Percentiles rank a stretch among this genome's conserved stretches.
Evolutionary conservation across 768 basidiomycete genomes (phyloP).

Genomic region (Mycena polygramma): DNA sequence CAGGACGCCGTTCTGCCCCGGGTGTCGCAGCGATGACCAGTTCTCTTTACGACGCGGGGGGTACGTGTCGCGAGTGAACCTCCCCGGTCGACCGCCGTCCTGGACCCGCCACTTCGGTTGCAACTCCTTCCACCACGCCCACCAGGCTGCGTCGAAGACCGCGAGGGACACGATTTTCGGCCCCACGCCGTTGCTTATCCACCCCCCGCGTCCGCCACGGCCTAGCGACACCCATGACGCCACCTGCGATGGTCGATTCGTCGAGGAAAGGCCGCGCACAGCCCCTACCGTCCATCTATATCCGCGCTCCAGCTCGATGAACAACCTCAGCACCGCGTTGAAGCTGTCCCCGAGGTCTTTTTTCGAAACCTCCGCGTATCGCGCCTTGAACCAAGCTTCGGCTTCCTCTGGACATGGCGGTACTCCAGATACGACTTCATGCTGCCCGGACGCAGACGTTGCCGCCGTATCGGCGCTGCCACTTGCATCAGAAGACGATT

Average conservation of each 20-base stretch:
- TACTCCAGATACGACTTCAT: neutral
- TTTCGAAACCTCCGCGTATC: neutral
- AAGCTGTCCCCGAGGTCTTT: neutral
- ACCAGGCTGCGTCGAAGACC: neutral
- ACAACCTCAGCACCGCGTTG: neutral
- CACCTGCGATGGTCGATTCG: neutral
- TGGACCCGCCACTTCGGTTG: neutral
- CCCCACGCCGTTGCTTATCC: neutral
- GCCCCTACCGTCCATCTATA: neutral
- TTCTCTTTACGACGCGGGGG: neutral
- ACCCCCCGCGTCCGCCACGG: neutral
- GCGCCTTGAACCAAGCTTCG: neutral
- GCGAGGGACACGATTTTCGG: neutral
- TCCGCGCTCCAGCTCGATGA: neutral
- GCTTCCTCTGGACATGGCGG: neutral
- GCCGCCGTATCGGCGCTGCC: too few relatives aligned
- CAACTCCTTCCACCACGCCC: neutral
- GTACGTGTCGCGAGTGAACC: neutral
- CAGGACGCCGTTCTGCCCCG: constrained; percentile 9
- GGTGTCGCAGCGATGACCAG: neutral
- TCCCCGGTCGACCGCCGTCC: neutral
- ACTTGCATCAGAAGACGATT: too few relatives aligned
- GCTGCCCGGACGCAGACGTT: too few relatives aligned
- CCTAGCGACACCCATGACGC: neutral
- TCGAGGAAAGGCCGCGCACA: neutral